Base-by-base conservation (phyloP, 371 early-diverging fungal species). In the Haplosporangium sp. region DNA sequence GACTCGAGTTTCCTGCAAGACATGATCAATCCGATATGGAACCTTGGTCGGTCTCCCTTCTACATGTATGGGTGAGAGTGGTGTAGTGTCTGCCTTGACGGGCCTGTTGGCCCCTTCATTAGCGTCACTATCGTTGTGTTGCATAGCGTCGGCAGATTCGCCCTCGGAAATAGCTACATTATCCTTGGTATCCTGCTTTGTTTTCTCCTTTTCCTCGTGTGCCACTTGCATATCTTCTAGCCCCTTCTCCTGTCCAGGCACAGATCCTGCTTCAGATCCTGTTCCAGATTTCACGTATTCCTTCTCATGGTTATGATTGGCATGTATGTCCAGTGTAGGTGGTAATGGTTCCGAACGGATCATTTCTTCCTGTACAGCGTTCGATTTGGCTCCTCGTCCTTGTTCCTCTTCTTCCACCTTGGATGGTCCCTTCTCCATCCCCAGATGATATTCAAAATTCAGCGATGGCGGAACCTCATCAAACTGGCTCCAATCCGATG, bases 1-100 rank as follows among this genome's bases (percentile, higher is more conserved):
- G 11, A 82, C 84, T 0, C 82, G 82, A 3, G 82, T 81, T 67
- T 83, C 83, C 43, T 80, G 80, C 6, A 86, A 70, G 21, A 83
- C 83, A 59, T 86, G 80, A 38, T 86, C 86, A 38, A 81, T 81
- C 42, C 86, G 52, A 38, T 79, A 79, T 0, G 80, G 80, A 11
- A 79, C 62, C 12, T 68, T 64, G 5, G 80, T 79, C 6, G 67
- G 53, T 37, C 65, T 41, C 40, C 80, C 80, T 40, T 72, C 73
- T 5, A 79, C 80, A 52, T 62, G 64, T 9, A 79, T 55, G 29
- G 29, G 29, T 4, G 29, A 29, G 29, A 4, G 29, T 29, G 29
- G 29, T 29, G 29, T 29, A 29, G 29, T 29, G 29, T 29, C 29
- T 29, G 29, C 29, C 29, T 29, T 29, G 29, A 29, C 20, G 48